Evolutionary conservation across 305 asterid species (phyloP).

Genomic region (Plantago lanceolata): DNA sequence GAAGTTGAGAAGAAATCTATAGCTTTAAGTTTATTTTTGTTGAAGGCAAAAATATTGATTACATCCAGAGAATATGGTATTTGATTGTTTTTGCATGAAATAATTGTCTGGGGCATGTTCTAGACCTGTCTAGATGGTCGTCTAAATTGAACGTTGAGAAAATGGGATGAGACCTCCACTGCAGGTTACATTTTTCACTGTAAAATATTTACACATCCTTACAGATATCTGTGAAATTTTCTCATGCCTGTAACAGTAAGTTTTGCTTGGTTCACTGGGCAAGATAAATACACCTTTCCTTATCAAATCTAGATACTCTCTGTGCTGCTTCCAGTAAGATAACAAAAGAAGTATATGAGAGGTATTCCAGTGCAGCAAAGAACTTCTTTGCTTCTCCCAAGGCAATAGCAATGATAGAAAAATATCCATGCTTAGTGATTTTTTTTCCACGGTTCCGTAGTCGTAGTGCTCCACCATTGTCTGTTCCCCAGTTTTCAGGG

Average conservation of each 20-base stretch:
- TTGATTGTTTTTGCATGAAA: neutral
- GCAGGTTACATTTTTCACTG: neutral
- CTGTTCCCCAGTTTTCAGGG: constrained; percentile 20
- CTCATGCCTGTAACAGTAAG: constrained; percentile 15
- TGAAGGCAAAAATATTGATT: neutral
- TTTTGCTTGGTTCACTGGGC: constrained; percentile 41
- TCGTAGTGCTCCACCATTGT: constrained; percentile 6
- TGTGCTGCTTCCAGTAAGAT: constrained; percentile 46
- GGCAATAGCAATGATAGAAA: constrained; percentile 34
- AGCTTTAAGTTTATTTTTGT: neutral
- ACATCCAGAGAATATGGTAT: neutral
- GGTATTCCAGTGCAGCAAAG: constrained; percentile 29
- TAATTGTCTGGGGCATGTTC: neutral
- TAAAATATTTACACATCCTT: neutral
- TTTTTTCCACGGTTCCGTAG: neutral
- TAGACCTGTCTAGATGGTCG: neutral
- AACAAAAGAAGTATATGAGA: constrained; percentile 39
- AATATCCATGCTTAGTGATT: constrained; percentile 29
- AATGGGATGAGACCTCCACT: neutral
- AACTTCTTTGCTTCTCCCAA: constrained; percentile 38
- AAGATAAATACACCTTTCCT: constrained; percentile 35
- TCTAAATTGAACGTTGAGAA: neutral
- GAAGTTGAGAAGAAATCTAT: neutral
- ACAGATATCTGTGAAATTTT: constrained; percentile 3
- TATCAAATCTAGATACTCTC: constrained; percentile 36